phyloP scores from a whole-genome alignment of 768 basidiomycete species.

The Cantharellus anzutake region DNA sequence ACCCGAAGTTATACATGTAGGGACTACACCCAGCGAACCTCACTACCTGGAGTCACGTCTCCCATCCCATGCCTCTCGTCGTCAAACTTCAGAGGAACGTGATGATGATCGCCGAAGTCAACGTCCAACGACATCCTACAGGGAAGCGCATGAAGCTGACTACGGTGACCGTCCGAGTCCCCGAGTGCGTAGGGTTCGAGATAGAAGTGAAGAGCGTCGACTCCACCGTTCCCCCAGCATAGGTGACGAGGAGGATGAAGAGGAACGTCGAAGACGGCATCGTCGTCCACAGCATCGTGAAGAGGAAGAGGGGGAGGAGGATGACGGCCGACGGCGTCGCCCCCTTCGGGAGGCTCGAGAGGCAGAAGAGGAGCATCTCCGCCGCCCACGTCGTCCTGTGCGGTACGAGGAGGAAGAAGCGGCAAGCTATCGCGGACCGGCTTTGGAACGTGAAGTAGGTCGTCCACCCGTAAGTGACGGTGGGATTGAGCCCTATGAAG shows the following conservation, averaged over 20 bases:
- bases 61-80: too few species aligned
- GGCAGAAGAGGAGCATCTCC: slow-evolving; percentile 6
- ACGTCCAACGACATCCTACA: too few species aligned
- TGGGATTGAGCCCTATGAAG: too few species aligned
- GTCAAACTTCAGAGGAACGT: too few species aligned
- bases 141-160: background rate
- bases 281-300: background rate
- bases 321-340: background rate
- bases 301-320: slow-evolving; percentile 3
- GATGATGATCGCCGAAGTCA: too few species aligned
- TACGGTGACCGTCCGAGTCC: background rate
- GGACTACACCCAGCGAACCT: background rate
- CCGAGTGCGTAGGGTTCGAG: background rate
- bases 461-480: too few species aligned
- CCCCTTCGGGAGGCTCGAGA: slow-evolving; percentile 19
- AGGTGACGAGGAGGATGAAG: slow-evolving; percentile 2
- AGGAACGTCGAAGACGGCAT: slow-evolving; percentile 6
- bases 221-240: background rate
- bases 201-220: background rate
- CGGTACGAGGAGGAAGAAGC: too few species aligned
- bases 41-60: background rate
- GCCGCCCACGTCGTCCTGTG: too few species aligned
- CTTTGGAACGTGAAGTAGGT: too few species aligned
- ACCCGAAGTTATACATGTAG: background rate
- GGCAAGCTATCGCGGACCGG: too few species aligned